Base-by-base conservation (phyloP, 208 protist species). In the Wallacemonas sp. region DNA sequence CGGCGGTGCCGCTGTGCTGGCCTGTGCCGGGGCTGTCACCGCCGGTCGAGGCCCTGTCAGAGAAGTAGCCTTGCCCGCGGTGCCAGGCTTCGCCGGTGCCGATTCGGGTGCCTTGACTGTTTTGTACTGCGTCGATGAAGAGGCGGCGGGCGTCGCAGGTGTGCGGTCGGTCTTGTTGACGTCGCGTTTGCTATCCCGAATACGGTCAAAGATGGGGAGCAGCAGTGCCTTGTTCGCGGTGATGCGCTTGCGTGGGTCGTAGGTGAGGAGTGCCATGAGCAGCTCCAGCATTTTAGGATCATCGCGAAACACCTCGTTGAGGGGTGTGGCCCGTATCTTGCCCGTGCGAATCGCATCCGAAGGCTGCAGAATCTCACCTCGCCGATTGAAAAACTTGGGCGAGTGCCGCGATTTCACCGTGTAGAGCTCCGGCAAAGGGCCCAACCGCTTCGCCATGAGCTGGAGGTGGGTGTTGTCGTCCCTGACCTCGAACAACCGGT, bases 401-500 rank as follows among this genome's bases (percentile, higher is more conserved):
- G 73, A 82, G 65, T 90, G 65, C 59, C 74, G 79, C 12, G 82
- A 74, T 1, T 62, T 41, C 19, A 56, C 58, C 5, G 65, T 80
- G 34, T 89, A 82, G 17, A 74, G 30, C 19, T 82, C 72, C 3
- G 88, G 88, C n/a, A 94, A 59, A 27, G 63, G 67, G 12, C 87
- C 84, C n/a, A 95, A 14, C 14, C 83, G 77, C 28, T 68, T 56
- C 27, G 88, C 76, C 84, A 96, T 94, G 63, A 94, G 44, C 42
- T 88, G 80, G 61, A 95, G 53, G 68, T 96, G 89, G 15, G 86
- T 89, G 19, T 82, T 66, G 75, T 97, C 86, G 46, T 95, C 84
- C 22, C 86, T 79, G 46, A 91, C 91, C 42, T 97, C 90, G 63
- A 97, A 98, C 15, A 98, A 72, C 19, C 95, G 86, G 41, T 82